Evolutionary conservation across 768 basidiomycete species (phyloP), one percentile per base, ranked within the genome.

Genomic region (Piloderma croceum): DNA sequence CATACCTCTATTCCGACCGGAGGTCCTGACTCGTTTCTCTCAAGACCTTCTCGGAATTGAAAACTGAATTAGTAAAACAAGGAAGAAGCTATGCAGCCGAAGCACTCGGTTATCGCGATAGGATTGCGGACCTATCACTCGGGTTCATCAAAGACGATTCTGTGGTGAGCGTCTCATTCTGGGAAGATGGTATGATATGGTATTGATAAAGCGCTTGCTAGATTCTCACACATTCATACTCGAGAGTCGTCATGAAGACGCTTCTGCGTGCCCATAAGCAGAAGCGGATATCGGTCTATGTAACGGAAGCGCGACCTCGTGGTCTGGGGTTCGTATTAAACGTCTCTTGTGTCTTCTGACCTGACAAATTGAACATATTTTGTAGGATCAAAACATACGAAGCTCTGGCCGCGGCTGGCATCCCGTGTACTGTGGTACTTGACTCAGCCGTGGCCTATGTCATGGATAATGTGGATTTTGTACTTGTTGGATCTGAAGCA

Each of bases 211-310:
- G n/a, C n/a, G n/a, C n/a, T n/a, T n/a, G n/a, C n/a, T 58, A 97
- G 90, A 92, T 99, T 57, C 76, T 99, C 43, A 97, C 92, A 3
- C 96, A 99, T 64, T 91, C 90, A 24, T 93, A 93, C 68, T 97
- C 92, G 19, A 76, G 96, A 53, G 92, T 97, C 33, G 94, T 99
- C 41, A 83, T 93, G 69, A 82, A 90, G 63, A 86, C 93, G 24
- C 74, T 99, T 38, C 73, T 97, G 34, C 77, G 84, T 42, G 93
- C 96, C 13, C 90, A 94, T 60, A 73, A 83, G 56, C 79, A 77
- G 59, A 97, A 98, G 68, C 77, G 93, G 42, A 90, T 98, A 62
- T 90, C 89, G 54, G 94, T 99, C 27, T 98, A 91, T 61, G 94
- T 99, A 43, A 97, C 94, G 50, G 90, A 97, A 79, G 89, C 90